These are phyloP conservation scores for Gossypium aridum DNA, from an alignment of 441 rosid species.

Conservation along the genomic window DNA sequence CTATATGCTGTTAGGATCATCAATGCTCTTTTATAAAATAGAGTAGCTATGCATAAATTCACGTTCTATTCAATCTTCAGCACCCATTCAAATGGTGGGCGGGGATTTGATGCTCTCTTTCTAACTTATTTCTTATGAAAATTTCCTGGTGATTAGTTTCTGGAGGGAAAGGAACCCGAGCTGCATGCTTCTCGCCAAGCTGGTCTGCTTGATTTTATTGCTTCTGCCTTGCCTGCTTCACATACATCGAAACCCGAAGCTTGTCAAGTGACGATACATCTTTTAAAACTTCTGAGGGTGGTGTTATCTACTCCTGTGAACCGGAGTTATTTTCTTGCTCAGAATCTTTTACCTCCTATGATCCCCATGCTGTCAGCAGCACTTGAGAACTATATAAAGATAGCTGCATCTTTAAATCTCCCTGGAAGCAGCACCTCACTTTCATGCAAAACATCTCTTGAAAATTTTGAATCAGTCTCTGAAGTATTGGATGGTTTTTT, in stretches of 20 bases:
- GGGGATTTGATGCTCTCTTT: neutral
- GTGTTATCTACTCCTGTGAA: conserved; percentile 52
- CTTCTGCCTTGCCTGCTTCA: conserved; percentile 79
- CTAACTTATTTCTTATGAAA: conserved; percentile 15
- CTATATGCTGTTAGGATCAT: neutral
- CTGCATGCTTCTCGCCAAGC: conserved; percentile 78
- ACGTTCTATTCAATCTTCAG: neutral
- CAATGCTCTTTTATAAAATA: neutral
- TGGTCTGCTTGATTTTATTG: conserved; percentile 76
- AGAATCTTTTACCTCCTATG: conserved; percentile 74
- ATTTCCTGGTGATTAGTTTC: conserved; percentile 37
- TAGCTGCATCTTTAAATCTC: conserved; percentile 61
- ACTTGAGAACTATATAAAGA: conserved; percentile 73
- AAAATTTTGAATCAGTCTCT: conserved; percentile 54
- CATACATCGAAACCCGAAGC: conserved; percentile 82
- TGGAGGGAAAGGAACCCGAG: conserved; percentile 77
- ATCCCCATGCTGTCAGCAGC: conserved; percentile 75
- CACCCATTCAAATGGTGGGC: neutral
- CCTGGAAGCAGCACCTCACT: conserved; percentile 31
- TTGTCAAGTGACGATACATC: conserved; percentile 66
- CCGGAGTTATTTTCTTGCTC: conserved; percentile 66
- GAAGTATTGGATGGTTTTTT: conserved; percentile 70
- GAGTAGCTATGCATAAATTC: neutral
- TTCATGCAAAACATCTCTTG: conserved; percentile 52
- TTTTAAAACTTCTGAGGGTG: conserved; percentile 64